Conservation (phyloP, 139 green algal species). For the Nannochloris sp. region DNA sequence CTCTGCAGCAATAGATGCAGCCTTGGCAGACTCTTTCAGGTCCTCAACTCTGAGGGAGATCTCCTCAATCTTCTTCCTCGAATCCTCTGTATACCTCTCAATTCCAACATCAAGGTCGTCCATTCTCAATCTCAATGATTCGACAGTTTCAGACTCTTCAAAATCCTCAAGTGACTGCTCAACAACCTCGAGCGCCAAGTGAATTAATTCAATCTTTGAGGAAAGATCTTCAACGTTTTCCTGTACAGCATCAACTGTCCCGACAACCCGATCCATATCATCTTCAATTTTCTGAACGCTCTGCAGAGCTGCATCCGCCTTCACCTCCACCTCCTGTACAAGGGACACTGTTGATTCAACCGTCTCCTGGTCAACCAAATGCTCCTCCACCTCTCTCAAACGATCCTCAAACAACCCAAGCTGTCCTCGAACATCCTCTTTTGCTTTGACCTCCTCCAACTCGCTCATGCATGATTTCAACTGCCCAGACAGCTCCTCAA, state of each 20-base stretch:
- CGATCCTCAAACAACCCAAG: background rate
- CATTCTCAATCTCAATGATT: background rate
- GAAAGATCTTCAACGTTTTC: background rate
- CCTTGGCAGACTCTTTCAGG: no score
- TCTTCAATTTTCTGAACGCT: background rate
- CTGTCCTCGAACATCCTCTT: background rate
- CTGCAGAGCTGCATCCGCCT: background rate
- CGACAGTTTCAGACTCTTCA: constrained; percentile 1
- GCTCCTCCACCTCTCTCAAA: background rate
- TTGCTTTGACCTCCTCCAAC: background rate
- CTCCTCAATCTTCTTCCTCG: background rate
- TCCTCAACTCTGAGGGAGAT: background rate
- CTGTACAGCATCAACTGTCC: background rate
- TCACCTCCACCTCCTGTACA: constrained; percentile 3
- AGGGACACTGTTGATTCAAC: background rate
- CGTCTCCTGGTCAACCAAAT: background rate
- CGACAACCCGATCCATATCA: background rate
- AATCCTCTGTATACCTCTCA: background rate
- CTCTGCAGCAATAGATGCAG: background rate
- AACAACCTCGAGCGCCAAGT: constrained; percentile 7
- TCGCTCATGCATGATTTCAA: background rate
- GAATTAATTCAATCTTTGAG: background rate
- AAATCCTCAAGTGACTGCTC: constrained; percentile 10
- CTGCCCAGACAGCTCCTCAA: background rate
- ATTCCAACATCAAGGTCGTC: constrained; percentile 7